Percentiles rank a stretch among this genome's conserved stretches.
These are phyloP conservation scores for Lentinula sp. DNA, from an alignment of 768 basidiomycete genomes.

Conservation along the genomic window DNA sequence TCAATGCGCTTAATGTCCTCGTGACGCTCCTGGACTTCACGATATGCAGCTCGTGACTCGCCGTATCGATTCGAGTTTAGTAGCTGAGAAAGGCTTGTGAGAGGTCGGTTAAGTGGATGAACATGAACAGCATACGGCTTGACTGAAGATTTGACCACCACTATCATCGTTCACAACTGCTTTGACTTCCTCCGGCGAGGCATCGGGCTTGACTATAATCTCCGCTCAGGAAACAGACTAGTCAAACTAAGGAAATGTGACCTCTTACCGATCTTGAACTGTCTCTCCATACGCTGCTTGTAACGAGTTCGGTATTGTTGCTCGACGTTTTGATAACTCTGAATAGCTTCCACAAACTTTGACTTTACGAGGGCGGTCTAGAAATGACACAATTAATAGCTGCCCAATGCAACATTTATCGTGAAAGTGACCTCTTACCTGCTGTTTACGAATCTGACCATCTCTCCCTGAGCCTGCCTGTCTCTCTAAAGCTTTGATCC, in stretches of 20 bases:
- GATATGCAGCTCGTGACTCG: slow-evolving; percentile 84
- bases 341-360: slow-evolving; percentile 82
- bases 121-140: slow-evolving; percentile 51
- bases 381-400: background rate
- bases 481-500: slow-evolving; percentile 66
- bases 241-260: background rate
- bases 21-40: slow-evolving; percentile 96
- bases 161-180: slow-evolving; percentile 83
- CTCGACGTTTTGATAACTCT: slow-evolving; percentile 80
- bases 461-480: slow-evolving; percentile 63
- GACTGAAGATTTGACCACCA: slow-evolving; percentile 84
- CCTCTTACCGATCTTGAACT: slow-evolving; percentile 75
- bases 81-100: slow-evolving; percentile 39
- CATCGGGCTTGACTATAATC: slow-evolving; percentile 80
- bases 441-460: slow-evolving; percentile 71
- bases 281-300: slow-evolving; percentile 77
- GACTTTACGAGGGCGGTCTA: slow-evolving; percentile 24
- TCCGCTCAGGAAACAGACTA: background rate
- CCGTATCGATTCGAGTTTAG: slow-evolving; percentile 89
- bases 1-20: slow-evolving; percentile 96
- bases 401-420: too few relatives aligned
- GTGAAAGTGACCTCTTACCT: slow-evolving; percentile 34
- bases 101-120: background rate
- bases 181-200: slow-evolving; percentile 80
- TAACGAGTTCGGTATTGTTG: slow-evolving; percentile 72